Base-by-base conservation (phyloP, 208 protist genomes). In the Trypanosoma grayi region DNA sequence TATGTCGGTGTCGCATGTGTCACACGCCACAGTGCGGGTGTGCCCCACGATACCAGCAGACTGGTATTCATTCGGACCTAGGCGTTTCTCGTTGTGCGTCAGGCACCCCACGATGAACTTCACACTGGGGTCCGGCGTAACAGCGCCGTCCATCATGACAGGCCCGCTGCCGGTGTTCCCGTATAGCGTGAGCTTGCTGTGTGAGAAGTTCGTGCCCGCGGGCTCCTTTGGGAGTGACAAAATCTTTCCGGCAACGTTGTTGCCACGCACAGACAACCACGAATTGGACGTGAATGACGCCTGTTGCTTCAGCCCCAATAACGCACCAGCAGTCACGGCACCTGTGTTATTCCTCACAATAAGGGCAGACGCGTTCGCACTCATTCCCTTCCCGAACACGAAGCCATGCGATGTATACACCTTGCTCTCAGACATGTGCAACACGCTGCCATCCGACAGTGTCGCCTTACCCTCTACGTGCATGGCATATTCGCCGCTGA, bases 61-160 rank as follows among this genome's bases (percentile, higher is more conserved):
- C 34, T 8, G 14, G 25, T 52, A 63, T 4, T 63, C 34, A 3
- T 3, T 34, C 10, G 30, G 31, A 6, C 28, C n/a, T 44, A 63
- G 27, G 4, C 13, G 10, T 30, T 55, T 3, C 20, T 37, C 57
- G 18, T 54, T 52, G 43, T 52, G 57, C 27, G 4, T 52, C 43
- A 63, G 22, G 30, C 57, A 63, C 22, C 57, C 57, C 10, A 54
- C 57, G 5, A 63, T 11, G 31, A 63, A 63, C 7, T 52, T 33
- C 0, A 18, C 3, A 4, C 36, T 44, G 13, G 14, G 14, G 27
- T 1, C 54, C 34, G 18, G 6, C 54, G 43, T 6, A 10, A 60
- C 6, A 36, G 16, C 0, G n/a, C 54, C 54, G 25, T 60, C 54
- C 54, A 60, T 60, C 41, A 60, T 14, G 41, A 14, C 27, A 5